Base-by-base conservation (phyloP, 208 protist genomes). In the Leptomonas seymouri region DNA sequence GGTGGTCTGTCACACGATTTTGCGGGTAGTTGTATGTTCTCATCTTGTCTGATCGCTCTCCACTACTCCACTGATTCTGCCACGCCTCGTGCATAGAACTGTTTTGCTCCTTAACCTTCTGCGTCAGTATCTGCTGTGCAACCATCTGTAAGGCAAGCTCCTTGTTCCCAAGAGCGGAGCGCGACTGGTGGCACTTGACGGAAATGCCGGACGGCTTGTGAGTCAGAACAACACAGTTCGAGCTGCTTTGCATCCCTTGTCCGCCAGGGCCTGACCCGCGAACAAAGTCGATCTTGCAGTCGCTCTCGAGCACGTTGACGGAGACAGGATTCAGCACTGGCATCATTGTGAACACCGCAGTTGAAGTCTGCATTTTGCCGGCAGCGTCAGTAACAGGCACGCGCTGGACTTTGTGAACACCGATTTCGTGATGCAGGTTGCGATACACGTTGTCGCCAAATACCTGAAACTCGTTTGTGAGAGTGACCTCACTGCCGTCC, bases 281-380 rank as follows among this genome's bases (percentile, higher is more conserved):
- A 28, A 96, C 90, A 75, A 86, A 95, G 45, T 94, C 86, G 54
- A 97, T 92, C 44, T 87, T 88, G 73, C 89, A 95, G 67, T 97
- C 92, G 39, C 58, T 80, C 69, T 97, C 93, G 41, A 87, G 80
- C 48, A 94, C 84, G 61, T 97, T 60, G 45, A 97, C 88, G 25
- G 90, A 93, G 6, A 97, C 87, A n/a, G 90, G 88, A 70, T 94
- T 82, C 31, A 95, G 84, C 20, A 92, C 74, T 1, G 93, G 93
- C 82, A 95, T 93, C 67, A 97, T 81, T 11, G 86, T 95, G 21
- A 97, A 80, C 27, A 89, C 82, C 16, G 93, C 93, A 7, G 93
- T 97, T 7, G 90, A 95, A 2, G 93, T 97, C 59, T 97, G 93
- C 93, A 97, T 97, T 56, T 94, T 94, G 2, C 93, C 93, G 28